phyloP scores from a whole-genome alignment of 2,329 filamentous ascomycete species.

The Coniella vitis region DNA sequence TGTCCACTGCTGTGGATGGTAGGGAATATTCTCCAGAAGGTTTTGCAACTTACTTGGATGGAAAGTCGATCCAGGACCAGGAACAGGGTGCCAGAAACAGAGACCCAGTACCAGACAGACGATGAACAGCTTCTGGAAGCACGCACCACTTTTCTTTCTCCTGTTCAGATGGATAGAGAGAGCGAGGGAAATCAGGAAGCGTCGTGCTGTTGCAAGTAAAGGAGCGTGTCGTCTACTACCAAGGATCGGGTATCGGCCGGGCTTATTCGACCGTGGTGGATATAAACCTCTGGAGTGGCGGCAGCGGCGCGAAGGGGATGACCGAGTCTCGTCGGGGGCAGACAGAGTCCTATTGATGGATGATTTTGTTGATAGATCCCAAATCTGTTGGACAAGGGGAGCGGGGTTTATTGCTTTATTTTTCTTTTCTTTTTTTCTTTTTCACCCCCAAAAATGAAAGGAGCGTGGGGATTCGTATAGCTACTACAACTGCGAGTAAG shows the following conservation, averaged over 20 bases:
- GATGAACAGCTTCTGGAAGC: conserved; percentile 19
- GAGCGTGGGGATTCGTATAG: conserved; percentile 37
- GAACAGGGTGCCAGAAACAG: conserved; percentile 22
- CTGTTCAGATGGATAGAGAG: too few relatives aligned
- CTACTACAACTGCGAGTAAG: conserved; percentile 33
- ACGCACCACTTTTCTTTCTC: conserved; percentile 9
- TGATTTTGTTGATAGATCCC: conserved; percentile 19
- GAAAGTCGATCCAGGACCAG: conserved; percentile 29
- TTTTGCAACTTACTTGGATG: conserved; percentile 35
- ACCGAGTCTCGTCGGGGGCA: conserved; percentile 27
- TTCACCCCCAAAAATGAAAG: too few relatives aligned
- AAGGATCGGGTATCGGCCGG: conserved; percentile 16
- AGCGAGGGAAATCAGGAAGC: conserved; percentile 15
- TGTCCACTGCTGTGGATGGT: conserved; percentile 27
- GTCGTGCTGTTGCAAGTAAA: conserved; percentile 23
- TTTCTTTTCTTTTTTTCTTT: conserved; percentile 4
- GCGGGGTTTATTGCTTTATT: too few relatives aligned
- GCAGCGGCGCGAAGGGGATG: conserved; percentile 29
- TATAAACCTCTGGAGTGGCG: conserved; percentile 16
- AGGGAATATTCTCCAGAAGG: conserved; percentile 27
- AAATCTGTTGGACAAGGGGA: conserved; percentile 15
- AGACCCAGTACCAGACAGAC: conserved; percentile 18
- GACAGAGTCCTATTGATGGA: conserved; percentile 19
- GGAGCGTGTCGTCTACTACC: conserved; percentile 28
- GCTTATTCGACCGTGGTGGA: conserved; percentile 5